A percentile compares a stretch with the other conserved stretches of the same genome.
These are phyloP conservation scores for Ceratocystiopsis sp. DNA, from an alignment of 2,329 filamentous ascomycete genomes.

Conservation along the genomic window DNA sequence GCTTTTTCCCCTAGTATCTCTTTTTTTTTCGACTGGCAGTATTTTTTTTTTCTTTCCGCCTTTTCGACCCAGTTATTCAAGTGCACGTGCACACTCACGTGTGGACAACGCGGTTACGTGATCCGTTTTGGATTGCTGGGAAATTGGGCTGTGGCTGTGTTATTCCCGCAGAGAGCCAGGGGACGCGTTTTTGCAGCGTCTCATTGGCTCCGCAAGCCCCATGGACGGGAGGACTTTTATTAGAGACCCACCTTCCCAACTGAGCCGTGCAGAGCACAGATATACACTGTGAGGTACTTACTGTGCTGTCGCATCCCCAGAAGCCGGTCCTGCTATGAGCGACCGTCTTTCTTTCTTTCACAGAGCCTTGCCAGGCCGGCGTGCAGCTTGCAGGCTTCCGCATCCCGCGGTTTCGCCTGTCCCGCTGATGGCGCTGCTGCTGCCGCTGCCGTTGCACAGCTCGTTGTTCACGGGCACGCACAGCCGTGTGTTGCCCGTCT, in stretches of 20 bases:
- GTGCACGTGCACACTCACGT: not conserved
- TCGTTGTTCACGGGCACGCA: no score
- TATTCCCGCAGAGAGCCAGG: no score
- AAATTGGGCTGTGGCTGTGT: constrained; percentile 3
- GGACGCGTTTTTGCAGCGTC: not conserved
- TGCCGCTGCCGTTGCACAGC: no score
- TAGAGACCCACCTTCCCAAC: constrained; percentile 6
- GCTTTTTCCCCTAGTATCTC: not conserved
- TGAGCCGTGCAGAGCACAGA: not conserved
- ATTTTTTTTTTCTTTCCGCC: constrained; percentile 4
- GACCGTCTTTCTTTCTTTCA: no score
- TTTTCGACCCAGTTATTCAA: not conserved
- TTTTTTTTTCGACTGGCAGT: constrained; percentile 7
- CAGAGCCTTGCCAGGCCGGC: no score
- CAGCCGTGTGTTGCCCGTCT: no score
- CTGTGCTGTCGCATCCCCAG: no score
- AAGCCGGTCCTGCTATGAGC: no score
- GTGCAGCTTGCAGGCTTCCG: no score
- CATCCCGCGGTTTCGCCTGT: no score
- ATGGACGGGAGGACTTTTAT: not conserved
- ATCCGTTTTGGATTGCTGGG: not conserved
- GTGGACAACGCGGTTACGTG: not conserved
- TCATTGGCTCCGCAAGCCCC: constrained; percentile 6
- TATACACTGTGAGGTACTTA: no score
- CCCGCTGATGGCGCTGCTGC: no score